Percentiles rank a stretch among this genome's conserved stretches.
phyloP scores from a whole-genome alignment of 129 eudicot genomes.

The Logfia minima region DNA sequence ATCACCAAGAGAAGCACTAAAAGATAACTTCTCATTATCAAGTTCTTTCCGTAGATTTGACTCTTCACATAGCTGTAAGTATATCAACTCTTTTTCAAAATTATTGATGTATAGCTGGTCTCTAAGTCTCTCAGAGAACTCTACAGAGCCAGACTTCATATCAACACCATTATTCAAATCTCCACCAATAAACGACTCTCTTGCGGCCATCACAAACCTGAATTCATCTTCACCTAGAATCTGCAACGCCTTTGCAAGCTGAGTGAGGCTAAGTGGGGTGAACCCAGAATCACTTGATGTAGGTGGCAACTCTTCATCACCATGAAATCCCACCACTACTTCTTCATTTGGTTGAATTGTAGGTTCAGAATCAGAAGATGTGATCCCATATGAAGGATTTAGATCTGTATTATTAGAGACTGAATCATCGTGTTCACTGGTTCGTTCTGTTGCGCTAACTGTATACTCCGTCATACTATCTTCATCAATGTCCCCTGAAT shows the following conservation, averaged over 20 bases:
- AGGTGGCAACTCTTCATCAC: constrained; percentile 26
- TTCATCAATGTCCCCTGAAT: constrained; percentile 20
- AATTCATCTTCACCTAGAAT: constrained; percentile 59
- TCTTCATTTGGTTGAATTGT: constrained; percentile 29
- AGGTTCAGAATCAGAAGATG: constrained; percentile 25
- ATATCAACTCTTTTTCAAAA: constrained; percentile 55
- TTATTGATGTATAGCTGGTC: constrained; percentile 60
- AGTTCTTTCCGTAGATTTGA: constrained; percentile 30
- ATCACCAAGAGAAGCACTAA: constrained; percentile 45
- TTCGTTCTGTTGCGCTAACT: constrained; percentile 25
- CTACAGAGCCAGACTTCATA: constrained; percentile 30
- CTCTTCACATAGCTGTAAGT: constrained; percentile 57
- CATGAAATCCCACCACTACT: constrained; percentile 7
- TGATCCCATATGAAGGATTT: constrained; percentile 20
- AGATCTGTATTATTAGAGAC: constrained; percentile 32
- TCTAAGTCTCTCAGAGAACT: constrained; percentile 47
- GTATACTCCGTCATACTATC: constrained; percentile 29
- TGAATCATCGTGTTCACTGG: constrained; percentile 26
- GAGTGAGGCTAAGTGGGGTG: constrained; percentile 43
- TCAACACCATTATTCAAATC: constrained; percentile 20
- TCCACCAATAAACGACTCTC: constrained; percentile 34
- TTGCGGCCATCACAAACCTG: constrained; percentile 48
- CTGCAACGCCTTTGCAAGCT: constrained; percentile 54
- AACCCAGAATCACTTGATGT: constrained; percentile 35
- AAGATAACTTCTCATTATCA: constrained; percentile 44